Evolutionary conservation across 306 rosid species (phyloP).

Genomic region (Canavalia ensiformis): DNA sequence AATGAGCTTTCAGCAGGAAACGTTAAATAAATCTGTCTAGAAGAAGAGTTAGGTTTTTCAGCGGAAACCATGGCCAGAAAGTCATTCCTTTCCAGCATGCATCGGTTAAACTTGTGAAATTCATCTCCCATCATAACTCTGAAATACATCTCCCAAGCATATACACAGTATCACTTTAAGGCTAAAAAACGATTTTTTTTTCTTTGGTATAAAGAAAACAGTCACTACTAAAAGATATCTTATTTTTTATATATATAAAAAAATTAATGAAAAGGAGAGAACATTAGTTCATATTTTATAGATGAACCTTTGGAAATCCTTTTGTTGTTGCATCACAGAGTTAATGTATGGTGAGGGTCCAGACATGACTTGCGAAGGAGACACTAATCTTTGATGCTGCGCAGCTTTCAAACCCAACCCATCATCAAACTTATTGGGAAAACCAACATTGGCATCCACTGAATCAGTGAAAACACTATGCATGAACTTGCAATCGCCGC

Average conservation of each 20-base stretch:
- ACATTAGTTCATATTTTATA: background rate
- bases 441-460: slow-evolving; percentile 48
- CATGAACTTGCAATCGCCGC: slow-evolving; percentile 70
- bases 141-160: background rate
- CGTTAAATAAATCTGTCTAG: slow-evolving; percentile 86
- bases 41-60: slow-evolving; percentile 71
- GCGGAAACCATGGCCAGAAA: slow-evolving; percentile 59
- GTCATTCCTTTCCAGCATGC: slow-evolving; percentile 54
- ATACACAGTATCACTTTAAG: too few species aligned
- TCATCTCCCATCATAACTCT: slow-evolving; percentile 57
- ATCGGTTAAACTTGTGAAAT: slow-evolving; percentile 57
- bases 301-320: slow-evolving; percentile 52
- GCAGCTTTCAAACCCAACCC: slow-evolving; percentile 62
- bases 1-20: slow-evolving; percentile 87
- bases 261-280: background rate
- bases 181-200: too few species aligned
- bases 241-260: background rate
- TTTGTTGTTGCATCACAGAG: slow-evolving; percentile 66
- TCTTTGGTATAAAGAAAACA: too few species aligned
- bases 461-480: slow-evolving; percentile 65
- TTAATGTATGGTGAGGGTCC: slow-evolving; percentile 61
- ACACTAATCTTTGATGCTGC: slow-evolving; percentile 64
- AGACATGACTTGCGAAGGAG: slow-evolving; percentile 39
- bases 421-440: slow-evolving; percentile 55
- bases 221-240: too few species aligned